Base-by-base conservation (phyloP, 1,284 basidiomycete genomes). In the Moesziomyces globuligerus region DNA sequence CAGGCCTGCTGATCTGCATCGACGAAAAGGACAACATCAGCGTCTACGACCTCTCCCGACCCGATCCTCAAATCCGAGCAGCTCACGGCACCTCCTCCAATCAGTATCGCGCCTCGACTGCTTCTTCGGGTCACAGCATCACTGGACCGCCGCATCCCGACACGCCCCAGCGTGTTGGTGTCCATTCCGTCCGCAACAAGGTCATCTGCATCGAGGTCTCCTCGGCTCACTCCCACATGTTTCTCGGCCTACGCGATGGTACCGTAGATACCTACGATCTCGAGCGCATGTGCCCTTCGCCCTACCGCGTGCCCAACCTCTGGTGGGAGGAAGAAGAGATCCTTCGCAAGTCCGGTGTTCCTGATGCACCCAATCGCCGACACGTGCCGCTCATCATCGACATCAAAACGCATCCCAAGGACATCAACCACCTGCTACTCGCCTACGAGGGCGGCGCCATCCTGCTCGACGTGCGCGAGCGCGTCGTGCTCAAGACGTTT, bases 351-450 rank as follows among this genome's bases (percentile, higher is more conserved):
- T 87, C 85, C 47, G 88, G 89, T 7, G 84, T 89, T 28, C 86
- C 87, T 1, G 85, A 84, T 17, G 82, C 85, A 5, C 82, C 83
- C 8, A 83, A 80, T 32, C 81, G 84, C 5, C 45, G 84, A 7
- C 85, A 85, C 51, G 71, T 76, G 1, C 79, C 79, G 3, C 56
- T 81, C 26, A 74, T 81, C 40, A 75, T 81, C 45, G 77, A 80
- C 38, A 78, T 81, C 49, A 60, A 73, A 6, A 84, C 88, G 18
- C 91, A 94, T 82, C 93, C 93, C 2, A 86, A 91, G 54, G 89
- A 95, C 78, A 82, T 94, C 38, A 91, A 92, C 79, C 85, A 90
- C 18, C 74, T 94, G 8, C 89, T 95, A 46, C 85, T 95, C 24
- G 91, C 89, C 2, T 94, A 93, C 82, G 88, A 89, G 84, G 91